These are phyloP conservation scores for Pelargonium nanum DNA, from an alignment of 345 rosid genomes.

Conservation along the genomic window DNA sequence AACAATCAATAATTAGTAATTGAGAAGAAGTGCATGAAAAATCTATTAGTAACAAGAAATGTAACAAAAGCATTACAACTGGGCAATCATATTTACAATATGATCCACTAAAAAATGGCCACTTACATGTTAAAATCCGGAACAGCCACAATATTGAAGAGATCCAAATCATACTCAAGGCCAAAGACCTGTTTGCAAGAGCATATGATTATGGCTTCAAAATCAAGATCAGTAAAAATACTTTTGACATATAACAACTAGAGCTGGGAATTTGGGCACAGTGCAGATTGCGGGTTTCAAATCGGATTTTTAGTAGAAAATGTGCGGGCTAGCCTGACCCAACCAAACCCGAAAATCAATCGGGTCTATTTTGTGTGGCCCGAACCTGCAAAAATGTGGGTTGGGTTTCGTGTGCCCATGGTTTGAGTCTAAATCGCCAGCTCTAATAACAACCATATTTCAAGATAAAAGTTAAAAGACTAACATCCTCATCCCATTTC, in stretches of 20 bases:
- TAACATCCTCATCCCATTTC: conserved; percentile 99
- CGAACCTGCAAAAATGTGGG: background rate
- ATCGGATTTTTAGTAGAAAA: too few relatives aligned
- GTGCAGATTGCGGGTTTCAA: too few relatives aligned
- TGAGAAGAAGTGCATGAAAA: too few relatives aligned
- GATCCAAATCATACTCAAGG: conserved; percentile 94
- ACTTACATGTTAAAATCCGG: conserved; percentile 97
- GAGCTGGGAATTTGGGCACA: too few relatives aligned
- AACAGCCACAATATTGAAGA: conserved; percentile 95
- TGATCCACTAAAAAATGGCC: background rate
- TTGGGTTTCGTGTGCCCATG: too few relatives aligned
- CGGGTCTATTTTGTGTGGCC: too few relatives aligned
- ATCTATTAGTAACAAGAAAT: background rate
- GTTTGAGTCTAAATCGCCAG: too few relatives aligned
- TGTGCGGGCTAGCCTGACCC: too few relatives aligned
- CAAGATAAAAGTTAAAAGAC: conserved; percentile 14
- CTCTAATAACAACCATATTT: background rate
- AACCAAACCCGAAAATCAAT: background rate
- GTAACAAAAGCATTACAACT: background rate
- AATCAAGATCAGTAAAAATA: conserved; percentile 9
- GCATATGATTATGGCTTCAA: conserved; percentile 2
- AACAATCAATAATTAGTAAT: too few relatives aligned
- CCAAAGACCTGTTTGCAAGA: conserved; percentile 66
- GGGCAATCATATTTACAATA: background rate
- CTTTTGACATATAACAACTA: too few relatives aligned